Evolutionary conservation across 1,284 basidiomycete species (phyloP).

Genomic region (Coniophora puteana): DNA sequence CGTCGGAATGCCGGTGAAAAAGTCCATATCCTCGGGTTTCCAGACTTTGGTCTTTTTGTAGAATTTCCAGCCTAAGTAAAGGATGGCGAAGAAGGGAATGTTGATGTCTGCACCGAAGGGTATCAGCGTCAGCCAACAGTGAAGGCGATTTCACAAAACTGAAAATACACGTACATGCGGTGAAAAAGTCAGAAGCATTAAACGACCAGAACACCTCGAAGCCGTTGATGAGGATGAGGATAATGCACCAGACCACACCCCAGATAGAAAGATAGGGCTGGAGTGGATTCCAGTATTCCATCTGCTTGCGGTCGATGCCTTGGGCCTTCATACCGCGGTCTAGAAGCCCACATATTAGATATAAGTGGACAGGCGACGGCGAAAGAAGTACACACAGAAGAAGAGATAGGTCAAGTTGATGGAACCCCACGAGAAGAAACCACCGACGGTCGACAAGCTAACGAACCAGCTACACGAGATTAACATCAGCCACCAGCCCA

Average conservation of each 20-base stretch:
- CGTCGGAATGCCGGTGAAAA: conserved; percentile 52
- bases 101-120: conserved; percentile 16
- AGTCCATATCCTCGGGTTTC: conserved; percentile 55
- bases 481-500: not conserved
- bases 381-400: conserved; percentile 33
- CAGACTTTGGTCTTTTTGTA: conserved; percentile 50
- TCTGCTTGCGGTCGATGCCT: conserved; percentile 48
- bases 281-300: conserved; percentile 50
- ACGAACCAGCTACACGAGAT: conserved; percentile 39
- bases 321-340: conserved; percentile 56
- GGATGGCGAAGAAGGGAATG: conserved; percentile 17
- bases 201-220: conserved; percentile 44
- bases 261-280: conserved; percentile 36
- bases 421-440: conserved; percentile 45
- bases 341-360: conserved; percentile 4
- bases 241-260: conserved; percentile 34
- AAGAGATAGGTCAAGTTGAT: conserved; percentile 48
- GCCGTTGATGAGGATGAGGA: conserved; percentile 39
- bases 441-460: conserved; percentile 48
- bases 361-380: not conserved
- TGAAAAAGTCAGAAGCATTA: conserved; percentile 36
- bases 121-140: not conserved
- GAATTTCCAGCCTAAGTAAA: conserved; percentile 36
- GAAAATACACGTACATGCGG: conserved; percentile 30
- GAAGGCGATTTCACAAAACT: not conserved